These are phyloP conservation scores for Hygrophila difformis DNA, from an alignment of 257 asterid species.

Conservation along the genomic window DNA sequence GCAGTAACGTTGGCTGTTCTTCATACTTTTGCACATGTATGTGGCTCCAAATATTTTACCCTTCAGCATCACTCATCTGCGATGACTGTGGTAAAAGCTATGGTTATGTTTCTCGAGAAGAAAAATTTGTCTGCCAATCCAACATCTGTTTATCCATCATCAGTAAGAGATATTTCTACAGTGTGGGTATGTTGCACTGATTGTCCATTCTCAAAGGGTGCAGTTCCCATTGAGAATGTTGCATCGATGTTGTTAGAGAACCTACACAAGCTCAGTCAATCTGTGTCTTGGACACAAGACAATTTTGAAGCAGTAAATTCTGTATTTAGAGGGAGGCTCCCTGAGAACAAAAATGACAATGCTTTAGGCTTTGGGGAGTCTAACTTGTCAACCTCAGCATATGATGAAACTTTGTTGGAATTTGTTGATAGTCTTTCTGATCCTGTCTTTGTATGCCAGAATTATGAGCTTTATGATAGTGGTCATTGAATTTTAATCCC, in stretches of 20 bases:
- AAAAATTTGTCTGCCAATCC: constrained; percentile 19
- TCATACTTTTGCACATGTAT: constrained; percentile 61
- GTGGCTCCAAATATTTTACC: constrained; percentile 58
- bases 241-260: constrained; percentile 49
- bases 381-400: constrained; percentile 10
- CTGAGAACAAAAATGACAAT: constrained; percentile 22
- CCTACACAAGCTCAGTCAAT: constrained; percentile 36
- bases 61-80: constrained; percentile 36
- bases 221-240: constrained; percentile 41
- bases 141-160: constrained; percentile 9
- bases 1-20: constrained; percentile 43
- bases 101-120: constrained; percentile 63
- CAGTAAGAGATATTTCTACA: constrained; percentile 16
- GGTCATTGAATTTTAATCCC: too few relatives aligned
- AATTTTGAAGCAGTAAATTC: constrained; percentile 17
- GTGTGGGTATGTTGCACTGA: constrained; percentile 26
- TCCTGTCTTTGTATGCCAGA: constrained; percentile 59
- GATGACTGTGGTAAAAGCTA: constrained; percentile 62
- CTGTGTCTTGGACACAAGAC: constrained; percentile 25
- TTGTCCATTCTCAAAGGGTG: constrained; percentile 68
- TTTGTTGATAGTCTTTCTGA: constrained; percentile 53
- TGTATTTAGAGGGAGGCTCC: constrained; percentile 9
- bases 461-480: constrained; percentile 29
- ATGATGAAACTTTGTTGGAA: constrained; percentile 27
- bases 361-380: constrained; percentile 19